phyloP scores from a whole-genome alignment of 2,329 filamentous ascomycete genomes.

The Colletotrichum aenigma region DNA sequence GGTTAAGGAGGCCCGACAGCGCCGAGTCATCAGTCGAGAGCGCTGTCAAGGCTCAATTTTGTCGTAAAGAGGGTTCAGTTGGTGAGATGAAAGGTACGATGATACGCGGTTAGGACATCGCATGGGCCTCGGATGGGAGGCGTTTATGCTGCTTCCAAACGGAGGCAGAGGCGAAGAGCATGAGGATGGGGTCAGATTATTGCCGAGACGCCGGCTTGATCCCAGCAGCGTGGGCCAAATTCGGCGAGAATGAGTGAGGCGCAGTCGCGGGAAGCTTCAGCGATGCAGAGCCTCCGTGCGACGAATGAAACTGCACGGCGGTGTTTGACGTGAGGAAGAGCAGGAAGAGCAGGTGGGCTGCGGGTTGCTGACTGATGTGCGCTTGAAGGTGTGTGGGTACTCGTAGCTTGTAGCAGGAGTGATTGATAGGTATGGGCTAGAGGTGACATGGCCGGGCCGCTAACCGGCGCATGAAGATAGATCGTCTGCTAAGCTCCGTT shows the following conservation, averaged over 20 bases:
- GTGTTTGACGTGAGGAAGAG: not conserved
- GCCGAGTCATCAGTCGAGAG: not conserved
- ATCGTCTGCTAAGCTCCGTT: not conserved
- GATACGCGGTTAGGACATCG: constrained; percentile 4
- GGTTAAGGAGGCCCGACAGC: not conserved
- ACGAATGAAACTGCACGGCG: not conserved
- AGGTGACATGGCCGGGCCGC: not conserved
- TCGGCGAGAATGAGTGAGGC: constrained; percentile 6
- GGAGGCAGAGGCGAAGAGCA: not conserved
- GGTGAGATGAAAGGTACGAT: not conserved
- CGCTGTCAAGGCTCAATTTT: not conserved
- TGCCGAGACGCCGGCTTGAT: constrained; percentile 5
- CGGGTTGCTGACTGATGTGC: not conserved
- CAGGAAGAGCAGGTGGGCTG: not conserved
- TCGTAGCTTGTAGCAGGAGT: not conserved
- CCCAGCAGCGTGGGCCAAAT: not conserved
- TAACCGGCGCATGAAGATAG: not conserved
- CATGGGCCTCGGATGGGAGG: constrained; percentile 11
- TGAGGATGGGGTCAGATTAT: not conserved
- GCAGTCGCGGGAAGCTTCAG: constrained; percentile 18
- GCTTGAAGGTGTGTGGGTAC: not conserved
- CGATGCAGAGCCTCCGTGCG: constrained; percentile 1
- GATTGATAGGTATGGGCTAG: not conserved
- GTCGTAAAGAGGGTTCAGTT: not conserved
- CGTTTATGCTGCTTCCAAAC: constrained; percentile 16